Evolutionary conservation across 179 eudicot species (phyloP).

Genomic region (Spinacia oleracea): DNA sequence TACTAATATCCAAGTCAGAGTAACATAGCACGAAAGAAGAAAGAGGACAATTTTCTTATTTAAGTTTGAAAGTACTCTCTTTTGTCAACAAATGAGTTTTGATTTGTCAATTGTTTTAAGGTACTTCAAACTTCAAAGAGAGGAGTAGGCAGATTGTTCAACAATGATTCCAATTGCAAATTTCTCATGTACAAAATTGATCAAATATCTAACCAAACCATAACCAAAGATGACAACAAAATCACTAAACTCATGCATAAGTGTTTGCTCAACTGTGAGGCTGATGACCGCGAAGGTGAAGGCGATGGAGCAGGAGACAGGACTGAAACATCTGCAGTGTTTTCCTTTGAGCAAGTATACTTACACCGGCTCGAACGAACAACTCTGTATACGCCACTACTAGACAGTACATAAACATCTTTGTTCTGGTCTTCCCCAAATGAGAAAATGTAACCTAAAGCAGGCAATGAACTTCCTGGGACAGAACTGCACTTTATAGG

Average conservation of each 20-base stretch:
- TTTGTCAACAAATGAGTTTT: no score
- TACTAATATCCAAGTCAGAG: no score
- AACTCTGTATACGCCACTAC: conserved; percentile 73
- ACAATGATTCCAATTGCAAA: neutral
- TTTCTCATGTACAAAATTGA: neutral
- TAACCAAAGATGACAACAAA: conserved; percentile 22
- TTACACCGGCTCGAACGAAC: conserved; percentile 72
- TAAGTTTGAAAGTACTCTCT: no score
- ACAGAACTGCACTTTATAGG: conserved; percentile 54
- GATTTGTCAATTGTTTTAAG: no score
- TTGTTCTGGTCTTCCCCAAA: conserved; percentile 69
- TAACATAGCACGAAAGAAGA: no score
- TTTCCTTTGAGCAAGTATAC: conserved; percentile 61
- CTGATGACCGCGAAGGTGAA: conserved; percentile 37
- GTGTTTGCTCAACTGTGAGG: conserved; percentile 26
- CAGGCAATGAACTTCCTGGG: conserved; percentile 54
- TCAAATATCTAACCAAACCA: neutral
- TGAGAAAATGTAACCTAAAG: conserved; percentile 64
- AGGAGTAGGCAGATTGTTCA: neutral
- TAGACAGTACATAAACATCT: conserved; percentile 57
- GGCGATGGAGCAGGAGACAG: conserved; percentile 26
- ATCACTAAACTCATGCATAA: conserved; percentile 24
- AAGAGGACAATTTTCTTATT: no score
- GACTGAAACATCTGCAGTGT: conserved; percentile 22
- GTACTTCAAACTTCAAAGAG: no score